A percentile compares a stretch with the other conserved stretches of the same genome.
phyloP scores from a whole-genome alignment of 1,284 basidiomycete species.

The Pseudozyma flocculosa region DNA sequence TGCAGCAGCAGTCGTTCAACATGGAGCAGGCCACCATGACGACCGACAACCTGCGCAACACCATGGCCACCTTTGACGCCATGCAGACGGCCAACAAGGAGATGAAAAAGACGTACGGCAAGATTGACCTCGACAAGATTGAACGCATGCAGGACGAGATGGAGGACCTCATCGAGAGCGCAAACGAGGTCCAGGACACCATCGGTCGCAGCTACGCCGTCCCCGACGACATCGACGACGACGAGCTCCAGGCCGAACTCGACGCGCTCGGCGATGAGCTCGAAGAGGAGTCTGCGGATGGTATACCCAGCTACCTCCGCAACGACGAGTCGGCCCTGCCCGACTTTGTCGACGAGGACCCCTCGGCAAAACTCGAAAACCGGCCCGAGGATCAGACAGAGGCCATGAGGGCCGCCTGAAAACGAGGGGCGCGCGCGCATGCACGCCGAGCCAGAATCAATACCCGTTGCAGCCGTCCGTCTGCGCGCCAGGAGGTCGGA shows the following conservation, averaged over 20 bases:
- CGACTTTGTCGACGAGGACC: constrained; percentile 53
- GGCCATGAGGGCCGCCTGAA: constrained; percentile 22
- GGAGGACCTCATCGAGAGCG: constrained; percentile 95
- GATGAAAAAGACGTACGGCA: constrained; percentile 93
- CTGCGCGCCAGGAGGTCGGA: no score
- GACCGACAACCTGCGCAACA: constrained; percentile 95
- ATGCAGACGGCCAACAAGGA: constrained; percentile 98
- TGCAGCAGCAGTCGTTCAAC: constrained; percentile 95
- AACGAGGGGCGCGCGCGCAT: background rate
- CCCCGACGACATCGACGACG: constrained; percentile 96
- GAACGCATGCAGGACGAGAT: constrained; percentile 74
- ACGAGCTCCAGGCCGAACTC: constrained; percentile 86
- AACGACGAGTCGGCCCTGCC: constrained; percentile 30
- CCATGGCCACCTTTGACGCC: constrained; percentile 99
- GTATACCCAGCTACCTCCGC: constrained; percentile 47
- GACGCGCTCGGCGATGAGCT: constrained; percentile 64
- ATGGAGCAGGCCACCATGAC: constrained; percentile 96
- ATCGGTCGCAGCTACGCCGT: constrained; percentile 91
- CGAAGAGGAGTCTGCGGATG: constrained; percentile 68
- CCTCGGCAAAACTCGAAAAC: constrained; percentile 1
- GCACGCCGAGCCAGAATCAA: no score
- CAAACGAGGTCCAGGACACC: constrained; percentile 95
- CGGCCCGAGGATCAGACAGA: constrained; percentile 11
- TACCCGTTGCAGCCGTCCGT: no score
- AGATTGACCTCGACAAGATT: constrained; percentile 97